Evolutionary conservation across 2,329 filamentous ascomycete genomes (phyloP).

Genomic region (Botrytis elliptica): DNA sequence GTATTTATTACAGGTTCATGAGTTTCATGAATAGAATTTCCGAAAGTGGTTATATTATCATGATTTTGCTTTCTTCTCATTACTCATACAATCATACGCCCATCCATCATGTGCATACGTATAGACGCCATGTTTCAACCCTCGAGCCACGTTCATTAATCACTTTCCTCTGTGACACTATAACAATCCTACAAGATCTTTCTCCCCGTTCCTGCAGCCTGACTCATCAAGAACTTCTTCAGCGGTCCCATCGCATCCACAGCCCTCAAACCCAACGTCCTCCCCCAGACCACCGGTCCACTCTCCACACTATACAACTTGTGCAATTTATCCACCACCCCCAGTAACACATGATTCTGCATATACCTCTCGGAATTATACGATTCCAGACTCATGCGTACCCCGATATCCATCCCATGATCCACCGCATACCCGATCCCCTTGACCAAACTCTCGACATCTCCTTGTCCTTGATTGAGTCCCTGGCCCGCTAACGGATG

Average conservation of each 20-base stretch:
- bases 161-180: neutral
- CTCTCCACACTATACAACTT: slow-evolving; percentile 82
- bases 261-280: slow-evolving; percentile 72
- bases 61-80: neutral
- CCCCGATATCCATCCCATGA: slow-evolving; percentile 86
- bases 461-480: slow-evolving; percentile 87
- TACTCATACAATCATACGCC: slow-evolving; percentile 5
- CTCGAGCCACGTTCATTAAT: neutral
- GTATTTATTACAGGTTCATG: neutral
- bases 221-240: slow-evolving; percentile 84
- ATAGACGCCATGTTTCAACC: neutral
- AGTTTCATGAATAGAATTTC: neutral
- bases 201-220: slow-evolving; percentile 56
- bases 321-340: slow-evolving; percentile 84
- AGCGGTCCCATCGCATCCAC: slow-evolving; percentile 73
- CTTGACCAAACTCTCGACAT: slow-evolving; percentile 75
- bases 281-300: slow-evolving; percentile 75
- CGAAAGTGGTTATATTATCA: neutral
- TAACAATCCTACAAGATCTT: slow-evolving; percentile 43
- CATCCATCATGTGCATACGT: neutral
- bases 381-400: slow-evolving; percentile 71
- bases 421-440: slow-evolving; percentile 73
- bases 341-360: slow-evolving; percentile 76
- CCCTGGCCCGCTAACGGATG: slow-evolving; percentile 95
- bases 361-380: slow-evolving; percentile 82